Evolutionary conservation across 2,329 filamentous ascomycete genomes (phyloP).

Genomic region (Thielaviopsis punctulata): DNA sequence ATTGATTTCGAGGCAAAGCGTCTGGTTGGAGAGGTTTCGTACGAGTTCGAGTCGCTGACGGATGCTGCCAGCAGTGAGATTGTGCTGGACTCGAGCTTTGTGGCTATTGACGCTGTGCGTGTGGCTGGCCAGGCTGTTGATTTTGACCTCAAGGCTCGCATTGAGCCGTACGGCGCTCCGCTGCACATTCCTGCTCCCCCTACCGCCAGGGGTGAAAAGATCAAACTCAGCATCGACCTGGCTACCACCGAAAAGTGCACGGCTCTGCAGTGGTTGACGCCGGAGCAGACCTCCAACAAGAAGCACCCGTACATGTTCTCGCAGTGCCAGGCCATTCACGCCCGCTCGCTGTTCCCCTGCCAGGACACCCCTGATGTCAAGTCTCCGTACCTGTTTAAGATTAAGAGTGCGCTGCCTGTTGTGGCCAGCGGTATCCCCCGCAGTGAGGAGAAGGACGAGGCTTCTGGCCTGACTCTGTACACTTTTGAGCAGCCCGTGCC

Average conservation of each 20-base stretch:
- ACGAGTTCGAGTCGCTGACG: slow-evolving; percentile 62
- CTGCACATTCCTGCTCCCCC: slow-evolving; percentile 46
- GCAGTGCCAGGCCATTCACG: slow-evolving; percentile 93
- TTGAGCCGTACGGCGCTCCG: slow-evolving; percentile 59
- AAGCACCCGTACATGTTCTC: slow-evolving; percentile 97
- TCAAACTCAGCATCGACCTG: slow-evolving; percentile 47
- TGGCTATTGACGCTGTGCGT: slow-evolving; percentile 56
- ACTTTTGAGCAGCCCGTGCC: slow-evolving; percentile 80
- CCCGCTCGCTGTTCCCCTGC: slow-evolving; percentile 83
- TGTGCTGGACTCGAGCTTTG: slow-evolving; percentile 71
- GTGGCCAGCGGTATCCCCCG: slow-evolving; percentile 66
- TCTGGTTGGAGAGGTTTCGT: slow-evolving; percentile 57
- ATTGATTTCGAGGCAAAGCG: slow-evolving; percentile 70
- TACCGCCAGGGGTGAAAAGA: slow-evolving; percentile 31
- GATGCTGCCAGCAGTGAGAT: slow-evolving; percentile 58
- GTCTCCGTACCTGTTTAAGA: slow-evolving; percentile 79
- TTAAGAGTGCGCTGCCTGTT: slow-evolving; percentile 76
- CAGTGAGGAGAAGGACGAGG: slow-evolving; percentile 26
- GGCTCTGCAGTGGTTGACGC: slow-evolving; percentile 87
- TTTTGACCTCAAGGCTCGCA: slow-evolving; percentile 53
- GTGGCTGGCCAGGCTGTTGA: slow-evolving; percentile 44
- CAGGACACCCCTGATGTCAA: slow-evolving; percentile 97
- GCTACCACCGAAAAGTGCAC: slow-evolving; percentile 79
- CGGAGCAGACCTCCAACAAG: slow-evolving; percentile 85
- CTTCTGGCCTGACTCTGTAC: slow-evolving; percentile 49